These are phyloP conservation scores for Coemansia sp. DNA, from an alignment of 192 early-diverging fungal species.

Conservation along the genomic window DNA sequence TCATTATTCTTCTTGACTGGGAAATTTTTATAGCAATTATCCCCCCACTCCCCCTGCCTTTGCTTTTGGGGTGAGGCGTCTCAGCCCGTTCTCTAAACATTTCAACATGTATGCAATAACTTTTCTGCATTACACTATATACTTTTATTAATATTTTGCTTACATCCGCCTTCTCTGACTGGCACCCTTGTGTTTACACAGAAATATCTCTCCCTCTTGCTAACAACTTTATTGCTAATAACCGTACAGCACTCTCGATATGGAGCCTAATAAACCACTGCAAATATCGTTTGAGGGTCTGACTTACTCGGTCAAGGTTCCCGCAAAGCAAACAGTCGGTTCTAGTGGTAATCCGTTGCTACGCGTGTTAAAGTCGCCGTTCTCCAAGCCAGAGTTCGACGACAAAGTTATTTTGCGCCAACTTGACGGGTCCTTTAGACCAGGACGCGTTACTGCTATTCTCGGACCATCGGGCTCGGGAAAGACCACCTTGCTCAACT, in stretches of 20 bases:
- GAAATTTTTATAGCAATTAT: not conserved
- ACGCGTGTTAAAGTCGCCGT: not conserved
- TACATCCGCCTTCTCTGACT: not conserved
- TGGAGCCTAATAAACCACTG: conserved; percentile 28
- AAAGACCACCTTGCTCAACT: conserved; percentile 67
- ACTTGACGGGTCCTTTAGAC: conserved; percentile 50
- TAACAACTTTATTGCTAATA: not conserved
- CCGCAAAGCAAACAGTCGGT: not conserved
- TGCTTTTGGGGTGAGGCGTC: not conserved
- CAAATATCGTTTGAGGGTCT: conserved; percentile 47
- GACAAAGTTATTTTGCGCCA: conserved; percentile 44
- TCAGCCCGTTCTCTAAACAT: not conserved
- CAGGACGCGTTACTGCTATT: conserved; percentile 64
- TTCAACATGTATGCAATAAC: not conserved
- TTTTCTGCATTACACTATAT: not conserved
- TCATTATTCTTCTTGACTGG: not conserved
- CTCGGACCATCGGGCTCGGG: conserved; percentile 68
- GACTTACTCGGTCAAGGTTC: conserved; percentile 46
- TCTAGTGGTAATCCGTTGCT: not conserved
- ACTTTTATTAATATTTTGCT: not conserved
- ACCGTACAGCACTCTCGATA: not conserved
- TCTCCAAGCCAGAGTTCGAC: conserved; percentile 14
- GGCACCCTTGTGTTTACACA: not conserved
- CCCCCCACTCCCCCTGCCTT: conserved; percentile 5
- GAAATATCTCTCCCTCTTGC: not conserved